These are phyloP conservation scores for Phytophthora hibernalis DNA, from an alignment of 352 stramenopile species.

Conservation along the genomic window DNA sequence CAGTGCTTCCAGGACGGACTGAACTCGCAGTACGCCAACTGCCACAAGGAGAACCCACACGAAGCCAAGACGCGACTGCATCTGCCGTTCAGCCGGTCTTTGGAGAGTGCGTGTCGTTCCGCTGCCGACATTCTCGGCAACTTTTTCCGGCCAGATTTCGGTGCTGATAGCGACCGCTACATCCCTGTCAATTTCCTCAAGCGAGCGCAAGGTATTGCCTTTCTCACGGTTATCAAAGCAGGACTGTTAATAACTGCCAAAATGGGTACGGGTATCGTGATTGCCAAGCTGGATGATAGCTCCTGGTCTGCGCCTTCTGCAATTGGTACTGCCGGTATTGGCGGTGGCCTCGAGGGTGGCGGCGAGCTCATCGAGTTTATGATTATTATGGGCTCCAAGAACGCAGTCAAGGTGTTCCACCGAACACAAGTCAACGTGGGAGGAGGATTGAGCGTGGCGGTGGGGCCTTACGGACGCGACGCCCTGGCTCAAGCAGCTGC, in stretches of 20 bases:
- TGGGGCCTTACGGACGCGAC: conserved; percentile 91
- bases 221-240: conserved; percentile 88
- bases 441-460: conserved; percentile 88
- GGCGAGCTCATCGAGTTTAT: conserved; percentile 95
- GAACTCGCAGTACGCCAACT: conserved; percentile 80
- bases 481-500: conserved; percentile 84
- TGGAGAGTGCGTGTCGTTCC: conserved; percentile 81
- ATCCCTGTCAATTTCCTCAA: conserved; percentile 87
- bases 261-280: conserved; percentile 88
- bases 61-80: conserved; percentile 76
- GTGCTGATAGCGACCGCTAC: conserved; percentile 73
- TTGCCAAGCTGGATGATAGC: conserved; percentile 87
- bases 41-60: conserved; percentile 85
- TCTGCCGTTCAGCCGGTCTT: conserved; percentile 72
- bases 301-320: conserved; percentile 93
- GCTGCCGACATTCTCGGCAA: conserved; percentile 83
- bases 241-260: conserved; percentile 87
- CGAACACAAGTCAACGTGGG: conserved; percentile 92
- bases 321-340: conserved; percentile 92
- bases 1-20: conserved; percentile 77
- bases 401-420: conserved; percentile 93
- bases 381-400: conserved; percentile 94
- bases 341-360: conserved; percentile 86
- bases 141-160: conserved; percentile 77
- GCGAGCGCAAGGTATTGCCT: conserved; percentile 80